These are phyloP conservation scores for Nissolia schottii DNA, from an alignment of 306 rosid species.

Conservation along the genomic window DNA sequence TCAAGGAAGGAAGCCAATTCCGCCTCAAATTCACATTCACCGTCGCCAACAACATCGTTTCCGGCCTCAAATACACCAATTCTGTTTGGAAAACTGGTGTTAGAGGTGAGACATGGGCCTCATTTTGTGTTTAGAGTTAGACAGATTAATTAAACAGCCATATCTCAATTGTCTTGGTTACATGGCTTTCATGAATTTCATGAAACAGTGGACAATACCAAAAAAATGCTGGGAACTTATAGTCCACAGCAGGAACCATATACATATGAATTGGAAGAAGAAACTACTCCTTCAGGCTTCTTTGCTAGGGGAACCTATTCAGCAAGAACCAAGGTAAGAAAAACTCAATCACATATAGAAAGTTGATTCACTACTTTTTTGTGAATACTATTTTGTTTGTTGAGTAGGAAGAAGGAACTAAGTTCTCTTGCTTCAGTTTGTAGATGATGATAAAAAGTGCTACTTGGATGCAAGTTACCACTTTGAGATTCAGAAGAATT, in stretches of 20 bases:
- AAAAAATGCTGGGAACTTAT: constrained; percentile 82
- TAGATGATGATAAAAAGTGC: constrained; percentile 91
- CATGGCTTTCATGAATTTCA: constrained; percentile 13
- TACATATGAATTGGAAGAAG: constrained; percentile 66
- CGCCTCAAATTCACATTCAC: constrained; percentile 55
- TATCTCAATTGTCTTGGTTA: constrained; percentile 2
- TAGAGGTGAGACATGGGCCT: constrained; percentile 40
- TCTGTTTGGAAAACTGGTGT: constrained; percentile 75
- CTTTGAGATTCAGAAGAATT: constrained; percentile 83
- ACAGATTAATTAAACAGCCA: background rate
- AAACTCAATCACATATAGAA: background rate
- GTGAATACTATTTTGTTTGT: background rate
- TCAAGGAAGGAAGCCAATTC: constrained; percentile 66
- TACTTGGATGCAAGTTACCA: constrained; percentile 66
- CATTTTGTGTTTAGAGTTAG: background rate
- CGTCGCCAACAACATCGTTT: constrained; percentile 69
- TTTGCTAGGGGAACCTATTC: constrained; percentile 81
- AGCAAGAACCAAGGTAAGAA: constrained; percentile 74
- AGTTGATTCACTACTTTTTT: background rate
- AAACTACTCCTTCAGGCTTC: constrained; percentile 72
- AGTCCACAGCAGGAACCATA: constrained; percentile 77
- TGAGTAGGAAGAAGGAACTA: background rate
- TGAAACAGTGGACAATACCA: constrained; percentile 64
- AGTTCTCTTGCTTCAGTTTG: constrained; percentile 45
- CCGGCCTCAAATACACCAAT: constrained; percentile 82